phyloP scores from a whole-genome alignment of 768 basidiomycete genomes.

The Collybia sp. region DNA sequence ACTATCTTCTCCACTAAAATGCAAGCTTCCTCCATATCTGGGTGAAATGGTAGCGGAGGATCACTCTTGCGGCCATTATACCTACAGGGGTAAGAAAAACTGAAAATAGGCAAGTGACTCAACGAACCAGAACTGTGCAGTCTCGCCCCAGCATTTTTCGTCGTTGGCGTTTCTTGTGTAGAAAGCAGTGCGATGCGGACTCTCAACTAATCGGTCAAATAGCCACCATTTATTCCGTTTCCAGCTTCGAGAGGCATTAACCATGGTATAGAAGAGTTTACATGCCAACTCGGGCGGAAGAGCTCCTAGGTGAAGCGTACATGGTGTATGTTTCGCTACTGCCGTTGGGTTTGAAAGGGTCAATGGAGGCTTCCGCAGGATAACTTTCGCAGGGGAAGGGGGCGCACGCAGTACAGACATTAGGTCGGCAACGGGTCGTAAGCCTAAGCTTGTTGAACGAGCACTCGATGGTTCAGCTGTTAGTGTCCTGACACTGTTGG shows the following conservation, averaged over 20 bases:
- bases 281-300: slow-evolving; percentile 76
- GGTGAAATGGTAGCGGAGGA: slow-evolving; percentile 52
- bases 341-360: slow-evolving; percentile 56
- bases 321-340: slow-evolving; percentile 68
- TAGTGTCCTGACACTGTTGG: neutral
- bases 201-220: slow-evolving; percentile 77
- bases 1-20: slow-evolving; percentile 63
- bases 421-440: slow-evolving; percentile 30
- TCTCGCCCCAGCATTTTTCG: slow-evolving; percentile 58
- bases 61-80: slow-evolving; percentile 72
- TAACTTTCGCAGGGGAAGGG: slow-evolving; percentile 27
- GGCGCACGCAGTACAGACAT: slow-evolving; percentile 55
- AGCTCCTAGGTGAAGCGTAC: slow-evolving; percentile 65
- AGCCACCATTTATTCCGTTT: slow-evolving; percentile 80
- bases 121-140: slow-evolving; percentile 69
- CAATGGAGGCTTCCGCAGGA: slow-evolving; percentile 50
- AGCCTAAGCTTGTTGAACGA: neutral
- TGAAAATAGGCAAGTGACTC: neutral
- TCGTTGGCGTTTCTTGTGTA: slow-evolving; percentile 51
- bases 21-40: slow-evolving; percentile 78
- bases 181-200: slow-evolving; percentile 80
- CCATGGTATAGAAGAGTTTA: slow-evolving; percentile 68
- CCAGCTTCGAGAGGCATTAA: slow-evolving; percentile 59
- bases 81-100: slow-evolving; percentile 34
- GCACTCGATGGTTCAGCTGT: neutral